Evolutionary conservation across 1,139 yeast genomes (phyloP), one percentile per base, ranked within the genome.

Genomic region (Yamadazyma kanchanaburiensis): DNA sequence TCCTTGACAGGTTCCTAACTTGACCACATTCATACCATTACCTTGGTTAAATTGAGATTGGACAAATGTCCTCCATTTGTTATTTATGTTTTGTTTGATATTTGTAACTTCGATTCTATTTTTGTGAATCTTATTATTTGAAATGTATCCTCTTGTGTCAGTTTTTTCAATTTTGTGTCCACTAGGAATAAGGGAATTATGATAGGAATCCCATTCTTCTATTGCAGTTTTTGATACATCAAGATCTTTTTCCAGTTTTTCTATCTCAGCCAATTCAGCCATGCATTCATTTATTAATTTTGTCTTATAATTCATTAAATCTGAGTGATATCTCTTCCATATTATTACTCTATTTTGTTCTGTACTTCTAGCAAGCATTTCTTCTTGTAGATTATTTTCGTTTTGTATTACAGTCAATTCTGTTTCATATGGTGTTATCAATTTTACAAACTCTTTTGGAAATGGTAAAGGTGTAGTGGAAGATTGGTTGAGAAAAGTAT

Each of bases 21-120:
- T n/a, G n/a, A n/a, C n/a, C n/a, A n/a, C n/a, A n/a, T n/a, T n/a
- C n/a, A n/a, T n/a, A n/a, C n/a, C n/a, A n/a, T n/a, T n/a, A n/a
- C n/a, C n/a, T n/a, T n/a, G n/a, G n/a, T n/a, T n/a, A n/a, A n/a
- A n/a, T n/a, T n/a, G n/a, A n/a, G n/a, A n/a, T n/a, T n/a, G n/a
- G n/a, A n/a, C n/a, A n/a, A n/a, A n/a, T n/a, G n/a, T n/a, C n/a
- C 20, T 18, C 10, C 10, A 10, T 10, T 18, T 18, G 20, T 18
- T 18, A 10, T 8, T 18, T 8, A 8, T 7, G 20, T 18, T 28
- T 22, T 31, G 34, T 29, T 53, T 60, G 21, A 56, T 53, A 32
- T 54, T 49, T 2, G 70, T 57, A 16, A 59, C 33, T 36, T 65
- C 71, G n/a, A 63, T 45, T 30, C 51, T 50, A 38, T 63, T 63